phyloP scores from a whole-genome alignment of 257 asterid genomes.

The Henckelia pumila region DNA sequence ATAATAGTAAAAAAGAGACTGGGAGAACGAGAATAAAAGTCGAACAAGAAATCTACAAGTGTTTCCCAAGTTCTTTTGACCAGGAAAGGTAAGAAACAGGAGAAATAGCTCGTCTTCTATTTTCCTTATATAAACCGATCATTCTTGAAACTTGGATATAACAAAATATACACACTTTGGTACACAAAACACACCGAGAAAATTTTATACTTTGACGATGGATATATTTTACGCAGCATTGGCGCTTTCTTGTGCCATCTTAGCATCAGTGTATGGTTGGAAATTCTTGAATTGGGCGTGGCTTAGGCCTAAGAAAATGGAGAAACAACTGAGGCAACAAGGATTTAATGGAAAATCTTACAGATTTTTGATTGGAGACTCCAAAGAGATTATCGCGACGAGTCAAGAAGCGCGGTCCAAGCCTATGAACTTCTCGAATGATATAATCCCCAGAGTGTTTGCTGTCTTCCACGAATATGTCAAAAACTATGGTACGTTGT shows the following conservation, averaged over 20 bases:
- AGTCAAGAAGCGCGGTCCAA: slow-evolving; percentile 29
- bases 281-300: slow-evolving; percentile 36
- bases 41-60: too few relatives aligned
- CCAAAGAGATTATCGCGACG: slow-evolving; percentile 23
- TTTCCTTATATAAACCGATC: too few relatives aligned
- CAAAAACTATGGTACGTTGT: slow-evolving; percentile 28
- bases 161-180: too few relatives aligned
- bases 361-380: slow-evolving; percentile 38
- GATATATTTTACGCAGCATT: slow-evolving; percentile 21
- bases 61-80: too few relatives aligned
- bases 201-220: slow-evolving; percentile 15
- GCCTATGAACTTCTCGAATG: slow-evolving; percentile 37
- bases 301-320: slow-evolving; percentile 37
- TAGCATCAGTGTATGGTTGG: slow-evolving; percentile 22
- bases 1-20: too few relatives aligned
- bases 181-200: neutral
- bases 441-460: slow-evolving; percentile 33
- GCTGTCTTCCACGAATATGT: slow-evolving; percentile 24
- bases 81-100: too few relatives aligned
- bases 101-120: too few relatives aligned
- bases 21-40: too few relatives aligned
- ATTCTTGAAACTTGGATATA: too few relatives aligned
- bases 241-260: slow-evolving; percentile 11
- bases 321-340: slow-evolving; percentile 31
- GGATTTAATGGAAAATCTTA: slow-evolving; percentile 42